Base-by-base conservation (phyloP, 1,284 basidiomycete genomes). In the Melampsora americana region DNA sequence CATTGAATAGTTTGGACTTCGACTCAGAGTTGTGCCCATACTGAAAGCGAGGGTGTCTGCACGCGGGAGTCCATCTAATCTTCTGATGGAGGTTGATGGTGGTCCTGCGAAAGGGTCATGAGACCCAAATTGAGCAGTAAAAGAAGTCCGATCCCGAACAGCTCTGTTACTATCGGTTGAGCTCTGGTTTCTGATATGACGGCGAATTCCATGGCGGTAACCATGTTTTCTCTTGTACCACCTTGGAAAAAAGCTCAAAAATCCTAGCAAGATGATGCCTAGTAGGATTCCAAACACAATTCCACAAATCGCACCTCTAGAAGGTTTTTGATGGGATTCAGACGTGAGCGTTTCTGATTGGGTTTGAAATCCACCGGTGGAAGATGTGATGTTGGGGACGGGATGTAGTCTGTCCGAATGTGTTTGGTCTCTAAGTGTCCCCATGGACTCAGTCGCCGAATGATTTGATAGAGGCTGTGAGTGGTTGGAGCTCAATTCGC, bases 121-220 rank as follows among this genome's bases (percentile, higher is more conserved):
- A 23, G 23, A 28, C n/a, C 70, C 48, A 3, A 66, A 32, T 65
- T 73, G 46, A 42, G 60, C 32, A 16, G 48, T 64, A 30, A 73
- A 44, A 18, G 70, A 73, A 42, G 70, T 65, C 20, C 70, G 26
- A 46, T 73, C 70, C 30, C 70, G 32, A 35, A 73, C 70, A 16
- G 70, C 70, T 32, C 62, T n/a, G n/a, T 73, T 73, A 50, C 70
- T 73, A 50, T 73, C 70, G 39, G 64, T 73, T 5, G 70, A 73
- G 26, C 39, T 56, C 18, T 61, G 66, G 32, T 35, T 35, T 35
- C 35, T 35, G 35, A 35, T 35, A 9, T 35, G 35, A 35, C 62
- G 70, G 5, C 61, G 28, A 26, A 20, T 60, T 4, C 61, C 20
- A 72, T 60, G 60, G 44, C 62, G 30, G 30, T 64, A 72, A 64